Base-by-base conservation (phyloP, 2,329 filamentous ascomycete species). In the Geosmithia flava region DNA sequence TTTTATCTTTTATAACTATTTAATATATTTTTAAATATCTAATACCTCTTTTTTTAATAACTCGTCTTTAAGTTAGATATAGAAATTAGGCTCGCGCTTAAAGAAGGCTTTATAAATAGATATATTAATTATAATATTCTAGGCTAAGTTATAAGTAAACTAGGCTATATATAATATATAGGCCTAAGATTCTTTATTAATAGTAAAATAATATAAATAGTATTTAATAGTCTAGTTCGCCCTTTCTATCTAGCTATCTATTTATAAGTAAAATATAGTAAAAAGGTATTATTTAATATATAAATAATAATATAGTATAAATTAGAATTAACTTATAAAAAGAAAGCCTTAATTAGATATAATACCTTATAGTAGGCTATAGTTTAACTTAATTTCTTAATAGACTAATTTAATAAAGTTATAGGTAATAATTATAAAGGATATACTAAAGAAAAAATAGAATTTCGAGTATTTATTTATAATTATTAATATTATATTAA, bases 401-500 rank as follows among this genome's bases (percentile, higher is more conserved):
- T n/a, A n/a, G n/a, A n/a, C n/a, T n/a, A n/a, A n/a, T n/a, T n/a
- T n/a, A n/a, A n/a, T n/a, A n/a, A n/a, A n/a, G n/a, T n/a, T n/a
- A 16, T 16, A 41, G 42, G 33, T 17, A n/a, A 47, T 47, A 40
- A 40, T 29, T 45, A 20, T 20, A 15, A 40, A 19, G 20, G 45
- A 45, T 43, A 46, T 46, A 45, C n/a, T 27, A 41, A 45, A 46
- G 46, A 48, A 17, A 45, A 41, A 17, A 10, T 30, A 41, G 13
- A 50, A n/a, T 45, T 49, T 49, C 17, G 17, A 45, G n/a, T 45
- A n/a, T 45, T 41, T 45, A 41, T 50, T 30, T 42, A 43, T 42
- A 40, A 48, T 44, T 23, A 48, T 20, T 23, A 50, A 42, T 37
- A 50, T 48, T 46, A 33, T 47, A 27, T 47, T 39, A 45, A 50